These are phyloP conservation scores for Pachysandra terminalis DNA, from an alignment of 164 flowering plant genomes.

Conservation along the genomic window DNA sequence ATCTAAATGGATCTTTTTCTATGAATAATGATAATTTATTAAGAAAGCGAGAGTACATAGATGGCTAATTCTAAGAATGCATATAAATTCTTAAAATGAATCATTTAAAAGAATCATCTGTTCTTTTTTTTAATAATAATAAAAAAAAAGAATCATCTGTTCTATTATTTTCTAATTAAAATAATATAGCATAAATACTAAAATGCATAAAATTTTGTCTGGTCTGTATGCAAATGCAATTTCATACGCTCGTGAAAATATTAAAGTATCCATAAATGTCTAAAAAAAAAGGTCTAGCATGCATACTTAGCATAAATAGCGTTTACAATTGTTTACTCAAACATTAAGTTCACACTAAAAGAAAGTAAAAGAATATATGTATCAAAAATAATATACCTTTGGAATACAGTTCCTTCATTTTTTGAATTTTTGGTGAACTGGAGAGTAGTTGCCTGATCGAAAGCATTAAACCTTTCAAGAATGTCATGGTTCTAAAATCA, in stretches of 20 bases:
- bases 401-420: constrained; percentile 79
- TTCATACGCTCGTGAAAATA: no score
- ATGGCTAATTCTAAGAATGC: no score
- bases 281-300: background rate
- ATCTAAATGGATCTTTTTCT: no score
- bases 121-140: no score
- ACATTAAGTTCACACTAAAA: background rate
- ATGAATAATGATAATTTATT: no score
- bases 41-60: no score
- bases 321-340: background rate
- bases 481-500: constrained; percentile 52
- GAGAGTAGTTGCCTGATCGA: constrained; percentile 75
- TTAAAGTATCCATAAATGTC: background rate
- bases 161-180: no score
- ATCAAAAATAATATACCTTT: constrained; percentile 47
- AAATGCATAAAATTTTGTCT: background rate
- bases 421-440: constrained; percentile 45
- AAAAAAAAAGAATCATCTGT: no score
- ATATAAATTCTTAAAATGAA: no score
- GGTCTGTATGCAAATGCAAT: background rate
- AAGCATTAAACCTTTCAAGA: constrained; percentile 72
- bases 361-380: background rate
- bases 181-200: no score
- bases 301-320: no score
- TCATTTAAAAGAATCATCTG: no score